These are phyloP conservation scores for Cetradonia linearis DNA, from an alignment of 495 filamentous ascomycete genomes.

Conservation along the genomic window DNA sequence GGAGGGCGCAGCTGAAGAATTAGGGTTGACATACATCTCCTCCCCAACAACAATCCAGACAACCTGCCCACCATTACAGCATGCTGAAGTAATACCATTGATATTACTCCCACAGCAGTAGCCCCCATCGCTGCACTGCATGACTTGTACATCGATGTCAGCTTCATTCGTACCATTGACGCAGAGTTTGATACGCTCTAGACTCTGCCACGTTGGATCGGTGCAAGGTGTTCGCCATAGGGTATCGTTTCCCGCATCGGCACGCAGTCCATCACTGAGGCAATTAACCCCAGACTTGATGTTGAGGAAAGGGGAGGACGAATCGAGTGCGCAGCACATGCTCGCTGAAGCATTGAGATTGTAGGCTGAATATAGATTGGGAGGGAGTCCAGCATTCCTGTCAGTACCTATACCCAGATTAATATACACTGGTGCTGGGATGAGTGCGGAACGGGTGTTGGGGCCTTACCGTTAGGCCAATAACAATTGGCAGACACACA, in stretches of 20 bases:
- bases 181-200: background rate
- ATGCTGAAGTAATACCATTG: background rate
- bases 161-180: background rate
- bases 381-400: background rate
- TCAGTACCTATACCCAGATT: background rate
- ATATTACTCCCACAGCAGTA: background rate
- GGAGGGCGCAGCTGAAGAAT: background rate
- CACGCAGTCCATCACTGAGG: background rate
- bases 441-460: too few relatives aligned
- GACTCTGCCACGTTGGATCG: background rate
- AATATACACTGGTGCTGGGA: background rate
- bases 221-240: background rate
- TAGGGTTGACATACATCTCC: background rate
- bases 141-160: background rate
- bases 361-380: background rate
- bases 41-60: conserved; percentile 1
- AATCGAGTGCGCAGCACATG: background rate
- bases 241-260: conserved; percentile 2
- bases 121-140: background rate
- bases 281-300: background rate
- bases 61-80: background rate
- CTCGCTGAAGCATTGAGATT: background rate
- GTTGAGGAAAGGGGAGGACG: background rate
- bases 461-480: background rate
- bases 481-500: background rate